Conservation (phyloP, 2,329 filamentous ascomycete genomes). For the Xylaria arbuscula region DNA sequence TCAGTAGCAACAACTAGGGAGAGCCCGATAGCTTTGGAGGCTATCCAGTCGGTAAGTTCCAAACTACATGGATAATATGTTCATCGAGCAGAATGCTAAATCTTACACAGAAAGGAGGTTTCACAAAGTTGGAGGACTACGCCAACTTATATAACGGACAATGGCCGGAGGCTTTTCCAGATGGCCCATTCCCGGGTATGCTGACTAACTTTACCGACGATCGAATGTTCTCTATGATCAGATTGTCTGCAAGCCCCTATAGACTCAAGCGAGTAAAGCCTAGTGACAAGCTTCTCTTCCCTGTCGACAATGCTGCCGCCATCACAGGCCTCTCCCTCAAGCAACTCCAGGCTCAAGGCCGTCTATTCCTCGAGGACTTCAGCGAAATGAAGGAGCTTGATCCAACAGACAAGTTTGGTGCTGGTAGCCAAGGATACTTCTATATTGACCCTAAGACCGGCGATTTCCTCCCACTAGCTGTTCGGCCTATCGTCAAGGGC, state of each 20-base stretch:
- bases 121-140: slow-evolving; percentile 52
- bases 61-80: background rate
- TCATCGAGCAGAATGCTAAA: slow-evolving; percentile 13
- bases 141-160: slow-evolving; percentile 55
- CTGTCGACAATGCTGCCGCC: slow-evolving; percentile 48
- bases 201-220: slow-evolving; percentile 60
- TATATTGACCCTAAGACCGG: slow-evolving; percentile 55
- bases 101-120: slow-evolving; percentile 26
- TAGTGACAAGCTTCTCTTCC: slow-evolving; percentile 53
- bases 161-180: slow-evolving; percentile 53
- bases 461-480: slow-evolving; percentile 61
- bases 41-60: slow-evolving; percentile 29
- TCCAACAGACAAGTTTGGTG: slow-evolving; percentile 50
- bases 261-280: slow-evolving; percentile 51
- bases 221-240: slow-evolving; percentile 60
- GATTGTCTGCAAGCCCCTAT: slow-evolving; percentile 57
- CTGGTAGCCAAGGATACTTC: slow-evolving; percentile 60
- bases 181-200: slow-evolving; percentile 52
- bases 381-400: slow-evolving; percentile 50
- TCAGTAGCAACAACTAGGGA: slow-evolving; percentile 17
- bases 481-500: slow-evolving; percentile 55
- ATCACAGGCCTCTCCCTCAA: slow-evolving; percentile 51
- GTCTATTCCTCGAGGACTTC: slow-evolving; percentile 59
- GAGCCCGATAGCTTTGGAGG: slow-evolving; percentile 15
- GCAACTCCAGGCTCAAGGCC: slow-evolving; percentile 51